phyloP scores from a whole-genome alignment of 2,329 filamentous ascomycete species.

The Ciborinia camelliae region DNA sequence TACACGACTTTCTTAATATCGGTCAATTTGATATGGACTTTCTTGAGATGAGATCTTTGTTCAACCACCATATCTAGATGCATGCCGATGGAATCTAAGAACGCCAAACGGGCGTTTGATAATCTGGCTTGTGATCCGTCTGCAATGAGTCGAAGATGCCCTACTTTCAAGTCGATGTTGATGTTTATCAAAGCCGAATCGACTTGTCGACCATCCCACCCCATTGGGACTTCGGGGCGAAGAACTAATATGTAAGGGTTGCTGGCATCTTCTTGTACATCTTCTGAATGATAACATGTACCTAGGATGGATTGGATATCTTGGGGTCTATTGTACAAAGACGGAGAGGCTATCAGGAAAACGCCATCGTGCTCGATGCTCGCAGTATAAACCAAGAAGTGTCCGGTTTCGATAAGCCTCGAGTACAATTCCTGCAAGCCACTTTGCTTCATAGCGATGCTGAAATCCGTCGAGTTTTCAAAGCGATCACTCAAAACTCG shows the following conservation, averaged over 20 bases:
- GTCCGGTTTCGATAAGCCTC: conserved; percentile 73
- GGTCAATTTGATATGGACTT: conserved; percentile 85
- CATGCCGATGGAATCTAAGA: conserved; percentile 74
- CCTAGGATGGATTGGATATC: conserved; percentile 85
- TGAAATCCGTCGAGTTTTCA: conserved; percentile 95
- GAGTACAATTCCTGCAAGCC: conserved; percentile 75
- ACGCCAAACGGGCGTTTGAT: conserved; percentile 71
- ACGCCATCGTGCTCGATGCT: conserved; percentile 70
- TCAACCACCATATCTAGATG: conserved; percentile 88
- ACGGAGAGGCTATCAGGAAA: conserved; percentile 80
- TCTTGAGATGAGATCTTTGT: conserved; percentile 86
- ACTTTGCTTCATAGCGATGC: conserved; percentile 69
- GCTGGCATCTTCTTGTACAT: conserved; percentile 67
- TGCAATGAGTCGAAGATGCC: conserved; percentile 83
- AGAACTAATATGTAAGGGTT: conserved; percentile 85
- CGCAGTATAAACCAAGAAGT: conserved; percentile 78
- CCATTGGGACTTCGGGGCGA: conserved; percentile 71
- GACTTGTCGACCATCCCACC: conserved; percentile 78
- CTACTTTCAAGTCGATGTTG: conserved; percentile 78
- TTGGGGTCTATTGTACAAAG: conserved; percentile 68
- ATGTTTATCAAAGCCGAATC: conserved; percentile 70
- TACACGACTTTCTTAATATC: conserved; percentile 95
- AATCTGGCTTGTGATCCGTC: conserved; percentile 79
- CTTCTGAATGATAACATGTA: conserved; percentile 69
- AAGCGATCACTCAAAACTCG: conserved; percentile 88